Evolutionary conservation across 768 basidiomycete species (phyloP), one percentile per base, ranked within the genome.

Genomic region (Suillus placidus): DNA sequence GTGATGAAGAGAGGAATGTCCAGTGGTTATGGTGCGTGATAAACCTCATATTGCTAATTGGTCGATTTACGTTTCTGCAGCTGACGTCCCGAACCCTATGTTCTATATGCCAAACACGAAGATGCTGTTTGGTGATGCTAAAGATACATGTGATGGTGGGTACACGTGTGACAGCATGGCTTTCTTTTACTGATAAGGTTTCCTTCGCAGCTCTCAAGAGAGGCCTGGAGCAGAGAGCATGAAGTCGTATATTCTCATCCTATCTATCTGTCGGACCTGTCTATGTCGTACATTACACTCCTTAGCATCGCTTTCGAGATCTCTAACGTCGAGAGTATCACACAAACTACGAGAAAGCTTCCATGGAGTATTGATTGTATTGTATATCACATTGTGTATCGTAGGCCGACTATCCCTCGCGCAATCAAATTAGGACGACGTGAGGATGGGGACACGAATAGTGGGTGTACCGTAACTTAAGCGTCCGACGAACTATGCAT

Each of bases 1-100:
- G 93, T 95, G 45, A 95, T 95, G 94, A 95, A 95, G 79, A 85
- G 94, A 68, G 93, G 94, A 62, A 88, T 95, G 84, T 88, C 93
- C 9, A 90, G 91, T 73, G 93, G 93, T 45, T 94, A 94, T 73
- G 94, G 93, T 92, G 65, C 61, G 82, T 74, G 45, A 56, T 49
- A 51, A 47, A 26, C 58, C 42, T 23, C 8, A 13, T 40, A 32
- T 23, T 23, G 32, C 37, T 49, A 20, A 6, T 6, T 43, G 67
- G 52, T 72, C 57, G 45, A 43, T 18, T 12, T 47, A 64, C 64
- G 47, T 52, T 18, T 1, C 51, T 68, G 60, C 76, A 91, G 93
- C 94, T 61, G 93, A 95, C 74, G 93, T 95, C 12, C 94, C 92
- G 13, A 95, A 95, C 74, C 94, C 94, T 23, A 91, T 95, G 90